These are phyloP conservation scores for Pholiota conissans DNA, from an alignment of 768 basidiomycete species.

Conservation along the genomic window DNA sequence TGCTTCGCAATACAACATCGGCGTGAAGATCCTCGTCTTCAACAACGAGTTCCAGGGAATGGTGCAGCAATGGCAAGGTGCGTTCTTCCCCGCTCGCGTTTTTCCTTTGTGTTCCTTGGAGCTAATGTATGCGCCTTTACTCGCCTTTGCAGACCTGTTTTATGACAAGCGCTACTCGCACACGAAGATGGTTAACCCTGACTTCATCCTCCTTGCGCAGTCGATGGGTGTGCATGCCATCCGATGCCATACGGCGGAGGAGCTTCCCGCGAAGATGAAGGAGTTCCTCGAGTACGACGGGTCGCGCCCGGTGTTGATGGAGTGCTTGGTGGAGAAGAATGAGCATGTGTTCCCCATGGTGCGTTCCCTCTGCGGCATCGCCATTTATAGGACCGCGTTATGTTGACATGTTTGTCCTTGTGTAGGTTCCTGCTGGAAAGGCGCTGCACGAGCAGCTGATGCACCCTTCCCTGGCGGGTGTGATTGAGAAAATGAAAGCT, in stretches of 20 bases:
- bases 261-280: conserved; percentile 95
- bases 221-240: conserved; percentile 94
- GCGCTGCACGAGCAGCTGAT: conserved; percentile 91
- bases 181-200: conserved; percentile 93
- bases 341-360: conserved; percentile 96
- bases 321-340: conserved; percentile 80
- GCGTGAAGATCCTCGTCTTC: conserved; percentile 90
- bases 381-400: neutral
- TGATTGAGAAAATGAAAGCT: conserved; percentile 14
- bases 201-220: conserved; percentile 87
- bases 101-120: neutral
- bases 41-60: conserved; percentile 99
- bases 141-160: conserved; percentile 68
- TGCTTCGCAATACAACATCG: conserved; percentile 87
- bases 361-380: conserved; percentile 9
- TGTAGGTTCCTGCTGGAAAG: conserved; percentile 86
- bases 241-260: conserved; percentile 64
- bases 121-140: conserved; percentile 9
- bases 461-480: conserved; percentile 51
- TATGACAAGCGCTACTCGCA: conserved; percentile 97
- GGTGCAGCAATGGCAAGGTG: conserved; percentile 99
- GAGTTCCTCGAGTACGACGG: conserved; percentile 96
- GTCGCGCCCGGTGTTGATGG: conserved; percentile 84
- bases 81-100: conserved; percentile 33
- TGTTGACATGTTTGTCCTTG: conserved; percentile 8